Base-by-base conservation (phyloP, 331 rosid species). In the Pyracantha coccinea region DNA sequence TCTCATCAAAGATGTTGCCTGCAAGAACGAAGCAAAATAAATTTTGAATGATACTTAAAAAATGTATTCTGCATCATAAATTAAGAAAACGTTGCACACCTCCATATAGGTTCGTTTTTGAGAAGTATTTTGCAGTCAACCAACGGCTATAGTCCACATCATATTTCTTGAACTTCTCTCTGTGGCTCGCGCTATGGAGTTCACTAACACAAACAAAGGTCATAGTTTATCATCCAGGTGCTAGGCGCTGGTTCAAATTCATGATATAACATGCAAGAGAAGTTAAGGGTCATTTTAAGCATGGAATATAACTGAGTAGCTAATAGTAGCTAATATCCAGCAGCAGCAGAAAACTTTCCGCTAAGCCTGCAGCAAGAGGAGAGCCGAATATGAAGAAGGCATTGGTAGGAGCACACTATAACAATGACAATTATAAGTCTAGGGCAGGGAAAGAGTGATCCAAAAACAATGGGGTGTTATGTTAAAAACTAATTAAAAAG, bases 41-140 rank as follows among this genome's bases (percentile, higher is more conserved):
- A 28, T 41, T 16, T 19, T 41, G 19, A 58, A 38, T 16, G 13
- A 59, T n/a, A 1, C 28, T 38, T 10, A 38, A 38, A 38, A 38
- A 38, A 38, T n/a, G 10, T 41, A 54, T 13, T 17, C 50, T 4
- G 52, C 28, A 65, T 5, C 68, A 19, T 23, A 35, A 54, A 57
- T 35, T 4, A 11, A 0, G 47, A 14, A 27, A 58, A 4, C 10
- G 50, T n/a, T 25, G 71, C 71, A 29, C 67, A 83, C 90, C 90
- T 73, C 88, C 88, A 86, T 84, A 83, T 16, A 86, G 81, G 74
- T 82, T 79, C 44, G 50, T 86, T 54, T 77, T 81, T 8, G 90
- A 81, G 79, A 86, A 86, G 76, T 86, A 86, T 57, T 81, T 86
- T 52, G 85, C 86, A 83, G 76, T 81, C 70, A 86, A 67, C 71